Evolutionary conservation across 768 basidiomycete species (phyloP).

Genomic region (Sistotremastrum suecicum): DNA sequence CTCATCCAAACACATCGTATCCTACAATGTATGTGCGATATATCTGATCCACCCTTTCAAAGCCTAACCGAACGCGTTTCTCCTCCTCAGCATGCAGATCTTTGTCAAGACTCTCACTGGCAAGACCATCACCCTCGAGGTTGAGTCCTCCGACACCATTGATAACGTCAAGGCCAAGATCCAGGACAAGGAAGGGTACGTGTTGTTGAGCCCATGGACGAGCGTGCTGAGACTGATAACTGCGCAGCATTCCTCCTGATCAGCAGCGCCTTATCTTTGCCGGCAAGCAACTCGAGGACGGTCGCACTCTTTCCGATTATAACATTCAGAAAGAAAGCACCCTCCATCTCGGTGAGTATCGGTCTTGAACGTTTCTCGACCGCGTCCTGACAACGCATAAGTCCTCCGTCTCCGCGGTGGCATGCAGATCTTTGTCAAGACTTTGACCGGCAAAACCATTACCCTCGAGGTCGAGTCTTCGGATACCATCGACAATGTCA

Average conservation of each 20-base stretch:
- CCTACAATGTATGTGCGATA: no score
- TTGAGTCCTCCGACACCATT: slow-evolving; percentile 65
- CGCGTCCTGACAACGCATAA: not conserved
- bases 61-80: slow-evolving; percentile 6
- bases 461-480: slow-evolving; percentile 83
- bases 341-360: slow-evolving; percentile 43
- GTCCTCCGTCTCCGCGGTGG: slow-evolving; percentile 88
- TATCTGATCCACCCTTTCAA: slow-evolving; percentile 15
- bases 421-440: slow-evolving; percentile 78
- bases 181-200: slow-evolving; percentile 66
- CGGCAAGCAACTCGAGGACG: slow-evolving; percentile 91
- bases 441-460: slow-evolving; percentile 80
- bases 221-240: slow-evolving; percentile 6
- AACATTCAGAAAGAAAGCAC: slow-evolving; percentile 96
- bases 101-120: slow-evolving; percentile 83
- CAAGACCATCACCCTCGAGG: slow-evolving; percentile 84
- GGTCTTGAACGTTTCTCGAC: slow-evolving; percentile 1
- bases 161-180: slow-evolving; percentile 76
- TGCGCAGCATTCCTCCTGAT: slow-evolving; percentile 58
- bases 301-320: slow-evolving; percentile 78
- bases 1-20: no score
- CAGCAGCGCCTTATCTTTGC: slow-evolving; percentile 95
- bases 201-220: no score
- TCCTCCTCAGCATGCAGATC: slow-evolving; percentile 53
- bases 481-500: slow-evolving; percentile 80